phyloP scores from a whole-genome alignment of 805 yeast species.

The Barnettozyma wickerhamii region DNA sequence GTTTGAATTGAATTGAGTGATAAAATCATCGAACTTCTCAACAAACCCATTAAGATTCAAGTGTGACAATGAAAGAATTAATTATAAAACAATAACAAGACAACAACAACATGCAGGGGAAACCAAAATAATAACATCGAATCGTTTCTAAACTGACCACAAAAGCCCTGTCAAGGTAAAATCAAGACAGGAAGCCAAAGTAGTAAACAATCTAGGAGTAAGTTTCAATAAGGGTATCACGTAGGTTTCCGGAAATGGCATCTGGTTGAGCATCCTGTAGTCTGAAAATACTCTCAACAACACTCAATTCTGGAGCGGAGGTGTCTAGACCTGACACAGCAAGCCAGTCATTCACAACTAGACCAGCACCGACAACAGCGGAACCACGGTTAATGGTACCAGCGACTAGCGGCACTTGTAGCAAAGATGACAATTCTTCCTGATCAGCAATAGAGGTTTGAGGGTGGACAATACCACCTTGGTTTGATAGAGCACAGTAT shows the following conservation, averaged over 20 bases:
- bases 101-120: conserved; percentile 5
- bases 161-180: not conserved
- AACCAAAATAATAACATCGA: not conserved
- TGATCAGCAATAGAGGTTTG: conserved; percentile 97
- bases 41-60: not conserved
- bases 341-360: conserved; percentile 97
- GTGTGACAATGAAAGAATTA: not conserved
- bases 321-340: conserved; percentile 97
- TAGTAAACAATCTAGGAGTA: conserved; percentile 46
- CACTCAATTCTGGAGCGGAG: conserved; percentile 97
- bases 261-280: conserved; percentile 90
- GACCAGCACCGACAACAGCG: conserved; percentile 96
- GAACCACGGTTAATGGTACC: conserved; percentile 99
- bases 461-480: conserved; percentile 98
- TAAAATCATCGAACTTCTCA: not conserved
- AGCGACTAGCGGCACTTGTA: conserved; percentile 97
- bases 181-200: not conserved
- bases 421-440: conserved; percentile 91
- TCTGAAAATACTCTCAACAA: conserved; percentile 92
- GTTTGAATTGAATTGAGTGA: not conserved
- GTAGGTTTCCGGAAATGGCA: conserved; percentile 74
- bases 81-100: not conserved
- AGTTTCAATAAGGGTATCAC: conserved; percentile 91
- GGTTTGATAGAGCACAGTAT: conserved; percentile 90
- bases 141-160: not conserved